Evolutionary conservation across 1,284 basidiomycete species (phyloP).

Genomic region (Malassezia slooffiae): DNA sequence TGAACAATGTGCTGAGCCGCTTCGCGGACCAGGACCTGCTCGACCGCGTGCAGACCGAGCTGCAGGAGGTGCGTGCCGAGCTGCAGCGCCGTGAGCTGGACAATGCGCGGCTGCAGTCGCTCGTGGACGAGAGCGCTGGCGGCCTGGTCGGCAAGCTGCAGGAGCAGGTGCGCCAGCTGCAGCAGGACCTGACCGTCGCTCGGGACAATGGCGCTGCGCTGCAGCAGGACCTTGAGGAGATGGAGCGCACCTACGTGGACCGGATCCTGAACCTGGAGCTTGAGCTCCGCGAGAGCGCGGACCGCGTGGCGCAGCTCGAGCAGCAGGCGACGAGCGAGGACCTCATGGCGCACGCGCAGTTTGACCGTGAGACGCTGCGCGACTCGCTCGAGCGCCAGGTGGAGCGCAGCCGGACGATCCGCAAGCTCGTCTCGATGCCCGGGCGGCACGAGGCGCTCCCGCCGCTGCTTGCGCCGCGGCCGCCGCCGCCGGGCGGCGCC

Average conservation of each 20-base stretch:
- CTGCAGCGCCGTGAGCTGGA: slow-evolving; percentile 60
- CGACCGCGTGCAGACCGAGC: slow-evolving; percentile 67
- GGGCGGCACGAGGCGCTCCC: slow-evolving; percentile 5
- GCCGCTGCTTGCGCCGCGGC: background rate
- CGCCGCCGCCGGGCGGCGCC: background rate
- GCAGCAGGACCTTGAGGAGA: slow-evolving; percentile 59
- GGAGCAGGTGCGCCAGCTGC: slow-evolving; percentile 59
- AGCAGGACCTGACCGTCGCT: slow-evolving; percentile 68
- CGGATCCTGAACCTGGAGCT: slow-evolving; percentile 76
- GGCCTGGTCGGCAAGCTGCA: slow-evolving; percentile 76
- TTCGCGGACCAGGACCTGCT: slow-evolving; percentile 83
- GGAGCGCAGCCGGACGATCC: slow-evolving; percentile 44
- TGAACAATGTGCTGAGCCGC: slow-evolving; percentile 74
- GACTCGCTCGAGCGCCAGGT: slow-evolving; percentile 46
- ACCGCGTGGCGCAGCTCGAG: slow-evolving; percentile 67
- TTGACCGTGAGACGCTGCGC: slow-evolving; percentile 53
- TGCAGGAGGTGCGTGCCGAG: slow-evolving; percentile 58
- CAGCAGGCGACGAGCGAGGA: slow-evolving; percentile 52
- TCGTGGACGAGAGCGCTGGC: slow-evolving; percentile 66
- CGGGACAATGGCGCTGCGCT: slow-evolving; percentile 57
- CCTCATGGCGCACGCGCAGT: slow-evolving; percentile 26
- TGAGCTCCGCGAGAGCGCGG: slow-evolving; percentile 85
- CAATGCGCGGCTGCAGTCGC: slow-evolving; percentile 58
- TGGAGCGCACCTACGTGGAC: slow-evolving; percentile 73
- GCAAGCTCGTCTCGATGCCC: slow-evolving; percentile 43